phyloP scores from a whole-genome alignment of 2,329 filamentous ascomycete species.

The Colletotrichum salicis region DNA sequence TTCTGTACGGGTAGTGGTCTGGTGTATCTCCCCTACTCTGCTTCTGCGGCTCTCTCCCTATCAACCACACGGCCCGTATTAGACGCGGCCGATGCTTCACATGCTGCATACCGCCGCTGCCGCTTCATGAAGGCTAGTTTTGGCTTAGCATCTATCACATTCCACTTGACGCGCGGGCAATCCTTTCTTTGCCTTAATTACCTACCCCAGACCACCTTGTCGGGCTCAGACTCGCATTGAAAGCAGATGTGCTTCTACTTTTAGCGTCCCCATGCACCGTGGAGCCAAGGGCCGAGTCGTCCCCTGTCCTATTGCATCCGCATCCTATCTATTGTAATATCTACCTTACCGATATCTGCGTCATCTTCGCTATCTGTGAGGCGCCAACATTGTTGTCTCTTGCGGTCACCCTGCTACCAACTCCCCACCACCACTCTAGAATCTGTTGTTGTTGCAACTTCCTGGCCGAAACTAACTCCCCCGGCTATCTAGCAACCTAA shows the following conservation, averaged over 20 bases:
- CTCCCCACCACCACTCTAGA: not conserved
- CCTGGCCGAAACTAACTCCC: not conserved
- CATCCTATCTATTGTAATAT: not conserved
- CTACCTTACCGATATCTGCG: not conserved
- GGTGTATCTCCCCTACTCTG: not conserved
- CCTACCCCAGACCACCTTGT: slow-evolving; percentile 3
- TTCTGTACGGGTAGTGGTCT: not conserved
- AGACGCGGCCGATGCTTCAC: not conserved
- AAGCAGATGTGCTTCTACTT: slow-evolving; percentile 4
- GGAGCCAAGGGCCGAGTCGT: not conserved
- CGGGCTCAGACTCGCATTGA: slow-evolving; percentile 3
- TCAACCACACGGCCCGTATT: not conserved
- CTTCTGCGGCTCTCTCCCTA: not conserved
- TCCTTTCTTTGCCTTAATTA: not conserved
- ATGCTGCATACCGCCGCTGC: not conserved
- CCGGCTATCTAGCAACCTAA: not conserved
- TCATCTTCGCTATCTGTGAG: not conserved
- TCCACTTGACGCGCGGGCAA: not conserved
- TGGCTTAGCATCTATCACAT: not conserved
- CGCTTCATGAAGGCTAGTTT: not conserved
- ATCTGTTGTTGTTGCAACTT: not conserved
- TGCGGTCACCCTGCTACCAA: not conserved
- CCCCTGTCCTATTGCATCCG: slow-evolving; percentile 9
- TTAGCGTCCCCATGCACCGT: slow-evolving; percentile 9
- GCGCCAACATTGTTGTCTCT: not conserved